phyloP scores from a whole-genome alignment of 108 stramenopile species.

The Aureococcus anophagefferens region DNA sequence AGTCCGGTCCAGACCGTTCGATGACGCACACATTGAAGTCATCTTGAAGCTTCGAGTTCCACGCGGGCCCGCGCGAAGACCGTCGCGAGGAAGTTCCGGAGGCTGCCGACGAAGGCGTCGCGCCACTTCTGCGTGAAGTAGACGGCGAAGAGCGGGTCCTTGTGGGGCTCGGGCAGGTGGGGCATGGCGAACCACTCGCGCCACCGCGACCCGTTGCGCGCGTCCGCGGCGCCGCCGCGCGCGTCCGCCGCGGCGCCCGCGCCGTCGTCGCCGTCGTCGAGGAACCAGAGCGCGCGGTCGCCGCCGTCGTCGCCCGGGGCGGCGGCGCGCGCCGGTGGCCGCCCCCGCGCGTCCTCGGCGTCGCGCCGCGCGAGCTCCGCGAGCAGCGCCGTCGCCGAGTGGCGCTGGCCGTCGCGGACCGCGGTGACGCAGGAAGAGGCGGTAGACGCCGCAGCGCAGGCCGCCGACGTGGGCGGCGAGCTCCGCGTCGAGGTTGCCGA shows the following conservation, averaged over 20 bases:
- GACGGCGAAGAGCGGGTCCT: slow-evolving; percentile 1
- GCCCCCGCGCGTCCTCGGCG: background rate
- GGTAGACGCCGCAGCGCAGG: background rate
- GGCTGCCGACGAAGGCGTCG: background rate
- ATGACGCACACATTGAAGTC: no score
- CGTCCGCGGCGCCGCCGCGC: no score
- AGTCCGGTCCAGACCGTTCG: no score
- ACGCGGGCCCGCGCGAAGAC: background rate
- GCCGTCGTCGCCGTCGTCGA: background rate
- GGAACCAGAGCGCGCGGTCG: background rate
- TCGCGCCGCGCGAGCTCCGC: background rate
- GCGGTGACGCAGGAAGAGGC: background rate
- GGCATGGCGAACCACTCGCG: slow-evolving; percentile 11
- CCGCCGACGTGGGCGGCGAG: background rate
- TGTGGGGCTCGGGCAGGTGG: slow-evolving; percentile 1
- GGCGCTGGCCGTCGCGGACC: background rate
- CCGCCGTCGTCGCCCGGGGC: no score
- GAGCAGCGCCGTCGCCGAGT: background rate
- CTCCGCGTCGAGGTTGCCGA: background rate
- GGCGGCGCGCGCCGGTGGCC: no score
- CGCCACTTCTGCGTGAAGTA: background rate
- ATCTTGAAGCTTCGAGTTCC: no score
- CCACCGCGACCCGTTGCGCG: slow-evolving; percentile 1
- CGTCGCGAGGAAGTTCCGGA: slow-evolving; percentile 1
- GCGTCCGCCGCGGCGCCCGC: background rate